Evolutionary conservation across 305 asterid genomes (phyloP).

Genomic region (Plantago lanceolata): DNA sequence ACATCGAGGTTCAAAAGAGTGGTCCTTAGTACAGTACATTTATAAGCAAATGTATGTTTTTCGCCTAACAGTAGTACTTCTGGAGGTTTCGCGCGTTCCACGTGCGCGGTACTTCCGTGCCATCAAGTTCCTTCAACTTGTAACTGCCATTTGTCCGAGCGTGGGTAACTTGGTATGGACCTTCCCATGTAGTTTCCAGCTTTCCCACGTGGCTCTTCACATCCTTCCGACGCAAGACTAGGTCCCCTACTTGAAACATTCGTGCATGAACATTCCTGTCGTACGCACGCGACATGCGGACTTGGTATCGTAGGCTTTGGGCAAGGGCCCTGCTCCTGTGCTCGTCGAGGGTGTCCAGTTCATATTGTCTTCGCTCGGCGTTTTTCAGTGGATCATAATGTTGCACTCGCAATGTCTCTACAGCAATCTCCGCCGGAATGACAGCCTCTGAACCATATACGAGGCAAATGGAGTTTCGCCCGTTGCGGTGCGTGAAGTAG

Average conservation of each 20-base stretch:
- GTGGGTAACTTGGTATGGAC: neutral
- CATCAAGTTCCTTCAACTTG: neutral
- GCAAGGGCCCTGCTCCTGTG: neutral
- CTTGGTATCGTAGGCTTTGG: neutral
- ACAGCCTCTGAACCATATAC: too few relatives aligned
- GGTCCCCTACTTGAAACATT: neutral
- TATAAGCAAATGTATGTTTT: too few relatives aligned
- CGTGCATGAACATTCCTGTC: neutral
- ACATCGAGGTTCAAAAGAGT: too few relatives aligned
- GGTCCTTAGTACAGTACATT: too few relatives aligned
- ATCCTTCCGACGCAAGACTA: neutral
- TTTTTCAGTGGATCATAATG: too few relatives aligned
- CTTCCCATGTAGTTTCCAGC: neutral
- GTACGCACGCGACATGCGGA: neutral
- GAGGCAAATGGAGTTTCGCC: too few relatives aligned
- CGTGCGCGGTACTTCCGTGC: neutral
- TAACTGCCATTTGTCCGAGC: too few relatives aligned
- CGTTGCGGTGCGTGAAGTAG: too few relatives aligned
- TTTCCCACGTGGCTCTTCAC: neutral
- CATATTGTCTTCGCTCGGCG: too few relatives aligned
- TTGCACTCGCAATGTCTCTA: too few relatives aligned
- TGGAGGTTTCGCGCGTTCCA: neutral
- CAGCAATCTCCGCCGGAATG: too few relatives aligned
- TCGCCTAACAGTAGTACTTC: too few relatives aligned
- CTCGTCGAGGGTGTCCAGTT: neutral